These are phyloP conservation scores for Akebia trifoliata DNA, from an alignment of 164 flowering plant species.

Conservation along the genomic window DNA sequence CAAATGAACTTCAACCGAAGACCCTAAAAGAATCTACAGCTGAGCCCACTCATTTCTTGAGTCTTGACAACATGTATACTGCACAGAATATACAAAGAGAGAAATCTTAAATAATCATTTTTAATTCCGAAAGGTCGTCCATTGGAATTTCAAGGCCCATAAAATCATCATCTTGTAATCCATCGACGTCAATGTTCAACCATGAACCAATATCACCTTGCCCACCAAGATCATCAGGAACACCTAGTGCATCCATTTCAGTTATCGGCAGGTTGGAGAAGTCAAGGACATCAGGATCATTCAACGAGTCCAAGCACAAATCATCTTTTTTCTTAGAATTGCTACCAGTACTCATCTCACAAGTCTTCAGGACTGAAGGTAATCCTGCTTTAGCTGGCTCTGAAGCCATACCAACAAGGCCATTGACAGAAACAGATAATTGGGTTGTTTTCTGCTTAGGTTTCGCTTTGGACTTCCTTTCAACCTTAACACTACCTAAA, in stretches of 20 bases:
- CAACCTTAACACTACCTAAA: conserved; percentile 57
- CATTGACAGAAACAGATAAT: conserved; percentile 69
- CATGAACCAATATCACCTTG: conserved; percentile 62
- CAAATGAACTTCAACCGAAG: conserved; percentile 29
- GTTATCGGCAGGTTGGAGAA: conserved; percentile 61
- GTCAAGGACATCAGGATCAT: conserved; percentile 57
- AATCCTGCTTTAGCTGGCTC: conserved; percentile 41
- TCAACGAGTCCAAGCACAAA: conserved; percentile 35
- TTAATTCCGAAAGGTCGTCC: conserved; percentile 76
- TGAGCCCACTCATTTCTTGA: conserved; percentile 45
- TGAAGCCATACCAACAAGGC: conserved; percentile 50
- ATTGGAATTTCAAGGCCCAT: conserved; percentile 78
- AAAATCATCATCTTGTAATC: conserved; percentile 52
- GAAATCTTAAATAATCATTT: conserved; percentile 66
- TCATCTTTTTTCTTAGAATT: conserved; percentile 36
- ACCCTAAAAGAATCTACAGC: conserved; percentile 54
- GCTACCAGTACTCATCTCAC: conserved; percentile 26
- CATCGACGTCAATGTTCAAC: conserved; percentile 65
- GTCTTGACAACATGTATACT: conserved; percentile 36
- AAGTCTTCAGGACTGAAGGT: conserved; percentile 34
- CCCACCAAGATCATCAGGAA: conserved; percentile 45
- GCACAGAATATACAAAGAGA: conserved; percentile 54
- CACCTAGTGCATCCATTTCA: conserved; percentile 60
- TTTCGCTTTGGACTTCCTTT: conserved; percentile 76
- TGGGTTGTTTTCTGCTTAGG: conserved; percentile 80